A percentile compares a stretch with the other conserved stretches of the same genome.
Evolutionary conservation across 1,284 basidiomycete species (phyloP).

Genomic region (Trichosporon inkin): DNA sequence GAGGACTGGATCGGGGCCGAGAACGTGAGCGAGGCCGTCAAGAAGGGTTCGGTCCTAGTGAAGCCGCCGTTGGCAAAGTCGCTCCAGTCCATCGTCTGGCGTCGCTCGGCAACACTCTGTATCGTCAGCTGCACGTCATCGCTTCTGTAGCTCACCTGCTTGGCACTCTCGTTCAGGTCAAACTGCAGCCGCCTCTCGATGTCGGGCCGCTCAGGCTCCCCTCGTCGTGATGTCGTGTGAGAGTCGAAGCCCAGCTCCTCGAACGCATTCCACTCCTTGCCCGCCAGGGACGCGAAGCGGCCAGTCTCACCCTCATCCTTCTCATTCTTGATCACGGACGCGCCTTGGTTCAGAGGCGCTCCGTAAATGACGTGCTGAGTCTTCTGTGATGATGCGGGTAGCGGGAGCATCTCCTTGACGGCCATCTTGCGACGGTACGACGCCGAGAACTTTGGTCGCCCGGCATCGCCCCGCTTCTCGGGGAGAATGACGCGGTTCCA

Average conservation of each 20-base stretch:
- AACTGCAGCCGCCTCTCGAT: constrained; percentile 67
- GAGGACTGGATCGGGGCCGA: constrained; percentile 63
- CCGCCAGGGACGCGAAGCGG: constrained; percentile 70
- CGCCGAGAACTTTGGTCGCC: constrained; percentile 38
- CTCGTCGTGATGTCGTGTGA: constrained; percentile 44
- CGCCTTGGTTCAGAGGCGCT: background rate
- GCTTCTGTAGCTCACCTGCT: constrained; percentile 57
- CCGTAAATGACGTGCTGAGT: constrained; percentile 17
- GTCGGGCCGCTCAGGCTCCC: constrained; percentile 39
- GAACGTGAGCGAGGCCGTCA: constrained; percentile 75
- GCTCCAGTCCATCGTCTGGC: constrained; percentile 74
- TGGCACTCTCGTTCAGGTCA: constrained; percentile 77
- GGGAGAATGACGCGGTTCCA: constrained; percentile 41
- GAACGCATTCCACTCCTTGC: constrained; percentile 83
- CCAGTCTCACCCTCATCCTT: constrained; percentile 55
- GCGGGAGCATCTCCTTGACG: constrained; percentile 35
- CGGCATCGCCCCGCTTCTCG: constrained; percentile 26
- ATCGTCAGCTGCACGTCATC: background rate
- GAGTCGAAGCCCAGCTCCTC: constrained; percentile 71
- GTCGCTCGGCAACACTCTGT: constrained; percentile 60
- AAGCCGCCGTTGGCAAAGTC: constrained; percentile 77
- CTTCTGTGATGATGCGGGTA: constrained; percentile 19
- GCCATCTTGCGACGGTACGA: constrained; percentile 36
- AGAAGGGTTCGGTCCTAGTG: constrained; percentile 65
- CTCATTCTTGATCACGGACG: background rate